phyloP scores from a whole-genome alignment of 352 stramenopile genomes.

The Phytophthora pinifolia region DNA sequence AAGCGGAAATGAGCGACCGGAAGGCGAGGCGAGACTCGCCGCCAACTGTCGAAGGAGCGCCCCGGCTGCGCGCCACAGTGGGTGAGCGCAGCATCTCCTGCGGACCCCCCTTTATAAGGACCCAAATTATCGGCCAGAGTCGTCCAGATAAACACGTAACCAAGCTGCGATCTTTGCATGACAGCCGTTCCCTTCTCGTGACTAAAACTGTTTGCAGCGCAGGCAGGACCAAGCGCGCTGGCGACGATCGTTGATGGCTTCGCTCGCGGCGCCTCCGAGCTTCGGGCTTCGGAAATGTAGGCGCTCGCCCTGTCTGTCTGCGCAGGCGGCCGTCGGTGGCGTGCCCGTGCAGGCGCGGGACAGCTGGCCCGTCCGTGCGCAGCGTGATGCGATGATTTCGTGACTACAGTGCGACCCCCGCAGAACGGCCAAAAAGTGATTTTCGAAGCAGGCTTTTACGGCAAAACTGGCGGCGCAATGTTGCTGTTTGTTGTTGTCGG shows the following conservation, averaged over 20 bases:
- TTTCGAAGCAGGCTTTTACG: constrained; percentile 29
- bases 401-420: constrained; percentile 15
- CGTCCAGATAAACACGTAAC: too few relatives aligned
- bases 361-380: neutral
- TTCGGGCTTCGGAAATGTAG: too few relatives aligned
- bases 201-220: too few relatives aligned
- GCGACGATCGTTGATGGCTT: neutral
- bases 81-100: constrained; percentile 10
- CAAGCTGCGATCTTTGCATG: too few relatives aligned
- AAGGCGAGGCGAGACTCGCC: constrained; percentile 8
- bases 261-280: neutral
- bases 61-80: constrained; percentile 12
- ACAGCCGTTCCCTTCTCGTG: too few relatives aligned
- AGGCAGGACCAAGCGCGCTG: neutral
- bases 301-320: neutral
- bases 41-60: constrained; percentile 14
- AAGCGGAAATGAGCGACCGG: constrained; percentile 26
- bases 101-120: constrained; percentile 9
- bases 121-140: neutral
- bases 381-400: constrained; percentile 14
- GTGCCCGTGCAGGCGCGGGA: constrained; percentile 17
- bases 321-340: constrained; percentile 23
- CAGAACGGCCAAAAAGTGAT: constrained; percentile 19
- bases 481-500: neutral
- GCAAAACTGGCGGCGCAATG: neutral